These are phyloP conservation scores for Cladosporium phlei DNA, from an alignment of 2,329 filamentous ascomycete species.

Conservation along the genomic window DNA sequence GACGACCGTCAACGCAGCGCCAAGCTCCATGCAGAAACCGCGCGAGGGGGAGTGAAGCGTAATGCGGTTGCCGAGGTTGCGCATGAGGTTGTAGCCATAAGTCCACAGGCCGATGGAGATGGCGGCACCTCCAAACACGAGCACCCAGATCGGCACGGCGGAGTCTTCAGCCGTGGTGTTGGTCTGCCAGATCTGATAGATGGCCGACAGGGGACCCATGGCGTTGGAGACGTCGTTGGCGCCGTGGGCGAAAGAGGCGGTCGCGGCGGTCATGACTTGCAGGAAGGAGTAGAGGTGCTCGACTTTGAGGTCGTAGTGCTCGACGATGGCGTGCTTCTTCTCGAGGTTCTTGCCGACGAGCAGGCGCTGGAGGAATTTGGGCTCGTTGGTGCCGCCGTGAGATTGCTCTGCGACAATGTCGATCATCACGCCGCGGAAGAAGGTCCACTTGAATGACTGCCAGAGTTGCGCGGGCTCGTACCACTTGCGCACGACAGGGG, in stretches of 20 bases:
- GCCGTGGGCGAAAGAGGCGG: slow-evolving; percentile 65
- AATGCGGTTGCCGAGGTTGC: slow-evolving; percentile 54
- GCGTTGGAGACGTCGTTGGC: slow-evolving; percentile 61
- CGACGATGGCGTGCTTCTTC: slow-evolving; percentile 46
- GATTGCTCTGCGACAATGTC: slow-evolving; percentile 43
- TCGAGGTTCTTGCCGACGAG: slow-evolving; percentile 20
- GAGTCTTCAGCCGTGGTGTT: slow-evolving; percentile 42
- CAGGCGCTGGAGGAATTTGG: slow-evolving; percentile 34
- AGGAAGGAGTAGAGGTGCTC: slow-evolving; percentile 61
- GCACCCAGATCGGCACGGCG: slow-evolving; percentile 55
- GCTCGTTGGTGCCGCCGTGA: slow-evolving; percentile 31
- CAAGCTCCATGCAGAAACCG: slow-evolving; percentile 55
- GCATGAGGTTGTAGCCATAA: slow-evolving; percentile 49
- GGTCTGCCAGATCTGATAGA: slow-evolving; percentile 54
- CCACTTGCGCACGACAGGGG: slow-evolving; percentile 33
- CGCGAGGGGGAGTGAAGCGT: slow-evolving; percentile 55
- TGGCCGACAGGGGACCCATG: slow-evolving; percentile 56
- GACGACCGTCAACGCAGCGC: slow-evolving; percentile 56
- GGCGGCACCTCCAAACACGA: slow-evolving; percentile 48
- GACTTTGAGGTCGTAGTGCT: slow-evolving; percentile 47
- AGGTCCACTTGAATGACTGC: slow-evolving; percentile 42
- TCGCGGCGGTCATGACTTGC: slow-evolving; percentile 62
- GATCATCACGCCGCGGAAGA: slow-evolving; percentile 49
- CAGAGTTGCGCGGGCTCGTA: slow-evolving; percentile 40
- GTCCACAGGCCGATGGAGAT: slow-evolving; percentile 55